These are phyloP conservation scores for Syzygium syzygioides DNA, from an alignment of 441 rosid genomes.

Conservation along the genomic window DNA sequence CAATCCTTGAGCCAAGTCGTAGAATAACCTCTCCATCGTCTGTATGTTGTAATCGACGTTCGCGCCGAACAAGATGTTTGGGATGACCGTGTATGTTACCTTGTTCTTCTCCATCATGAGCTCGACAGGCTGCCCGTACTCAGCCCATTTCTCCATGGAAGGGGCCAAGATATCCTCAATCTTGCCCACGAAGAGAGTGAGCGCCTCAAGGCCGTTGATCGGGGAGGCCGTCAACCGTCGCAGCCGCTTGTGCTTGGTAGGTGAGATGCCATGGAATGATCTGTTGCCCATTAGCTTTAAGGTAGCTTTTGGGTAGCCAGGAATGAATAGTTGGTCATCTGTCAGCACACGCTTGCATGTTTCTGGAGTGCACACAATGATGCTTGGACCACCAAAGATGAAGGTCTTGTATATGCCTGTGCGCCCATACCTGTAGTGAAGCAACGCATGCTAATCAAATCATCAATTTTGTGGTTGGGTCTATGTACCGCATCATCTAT, in stretches of 20 bases:
- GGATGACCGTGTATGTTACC: neutral
- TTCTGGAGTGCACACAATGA: constrained; percentile 1
- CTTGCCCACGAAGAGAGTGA: neutral
- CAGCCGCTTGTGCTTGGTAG: neutral
- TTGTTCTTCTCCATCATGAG: neutral
- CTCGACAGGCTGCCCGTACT: neutral
- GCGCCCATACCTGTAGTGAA: neutral
- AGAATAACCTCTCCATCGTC: neutral
- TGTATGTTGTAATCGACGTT: neutral
- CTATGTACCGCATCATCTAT: neutral
- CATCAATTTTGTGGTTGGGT: neutral
- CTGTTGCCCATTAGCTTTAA: neutral
- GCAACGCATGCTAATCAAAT: neutral
- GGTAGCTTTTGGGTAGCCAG: neutral
- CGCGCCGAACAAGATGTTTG: neutral
- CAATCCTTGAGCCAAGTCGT: neutral
- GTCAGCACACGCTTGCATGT: neutral
- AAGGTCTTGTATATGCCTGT: neutral
- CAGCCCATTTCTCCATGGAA: neutral
- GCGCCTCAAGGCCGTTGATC: neutral
- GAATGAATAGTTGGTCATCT: constrained; percentile 1
- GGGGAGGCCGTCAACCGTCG: neutral
- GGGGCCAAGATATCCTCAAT: neutral
- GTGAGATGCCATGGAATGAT: neutral
- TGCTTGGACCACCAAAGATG: neutral